Evolutionary conservation across 306 rosid species (phyloP), one percentile per base, ranked within the genome.

Genomic region (Pachyrhizus erosus): DNA sequence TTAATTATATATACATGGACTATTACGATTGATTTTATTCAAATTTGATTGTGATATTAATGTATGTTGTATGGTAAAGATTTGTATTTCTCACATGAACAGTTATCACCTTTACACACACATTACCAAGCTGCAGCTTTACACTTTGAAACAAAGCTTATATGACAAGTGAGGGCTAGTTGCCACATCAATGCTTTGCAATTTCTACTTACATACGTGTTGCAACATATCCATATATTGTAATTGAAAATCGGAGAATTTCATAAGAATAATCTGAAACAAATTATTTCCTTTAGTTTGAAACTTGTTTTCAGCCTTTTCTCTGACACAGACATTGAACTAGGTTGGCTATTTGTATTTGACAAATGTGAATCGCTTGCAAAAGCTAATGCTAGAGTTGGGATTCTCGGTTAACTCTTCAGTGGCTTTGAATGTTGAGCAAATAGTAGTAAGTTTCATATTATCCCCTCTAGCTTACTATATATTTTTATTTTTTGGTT

Each of bases 331-430:
- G 46, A 71, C n/a, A 64, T 81, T 84, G 78, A 82, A 82, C 72
- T 82, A 96, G 99, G 75, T 96, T 76, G 99, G 97, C 45, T 90
- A 87, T 89, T 96, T 93, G 67, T 96, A 93, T 82, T 86, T 96
- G 86, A 91, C 91, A 74, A 88, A 93, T 78, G 84, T 87, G 69
- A 85, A 82, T 40, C 96, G 98, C 49, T 87, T 96, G 92, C 97
- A 95, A 85, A 88, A 93, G 86, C 73, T 93, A 81, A 92, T 93
- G 97, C 3, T 75, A 72, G 89, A 92, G 87, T 77, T 96, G 79
- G 98, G 99, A 69, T 93, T 96, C 86, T 88, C 97, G 31, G 87
- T 91, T 0, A 94, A 91, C 79, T 91, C 98, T 78, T 90, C 96
- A 9, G 73, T 57, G 80, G 80, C 80, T 74, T 80, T 96, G 84